phyloP scores from a whole-genome alignment of 768 basidiomycete species.

The Crassisporium funariophilum region DNA sequence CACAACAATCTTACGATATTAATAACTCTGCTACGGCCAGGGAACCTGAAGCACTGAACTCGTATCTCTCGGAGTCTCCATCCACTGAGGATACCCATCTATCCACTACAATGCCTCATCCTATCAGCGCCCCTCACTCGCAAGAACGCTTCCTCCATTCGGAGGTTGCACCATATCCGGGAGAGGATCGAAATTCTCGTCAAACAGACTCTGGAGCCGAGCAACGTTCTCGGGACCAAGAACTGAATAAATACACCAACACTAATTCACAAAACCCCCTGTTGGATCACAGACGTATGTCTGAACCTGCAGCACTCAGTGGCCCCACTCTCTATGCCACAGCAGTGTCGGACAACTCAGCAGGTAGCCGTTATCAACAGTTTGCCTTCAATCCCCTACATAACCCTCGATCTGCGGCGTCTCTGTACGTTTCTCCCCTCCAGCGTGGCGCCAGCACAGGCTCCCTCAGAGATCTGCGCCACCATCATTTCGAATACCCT shows the following conservation, averaged over 20 bases:
- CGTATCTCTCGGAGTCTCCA: conserved; percentile 43
- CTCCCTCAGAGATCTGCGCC: conserved; percentile 45
- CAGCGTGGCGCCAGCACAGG: conserved; percentile 49
- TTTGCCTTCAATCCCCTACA: conserved; percentile 37
- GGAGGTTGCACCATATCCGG: conserved; percentile 42
- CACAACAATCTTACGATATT: conserved; percentile 26
- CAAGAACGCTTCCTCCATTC: conserved; percentile 47
- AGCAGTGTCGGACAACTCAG: conserved; percentile 30
- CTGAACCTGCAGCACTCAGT: conserved; percentile 57
- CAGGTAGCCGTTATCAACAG: conserved; percentile 41
- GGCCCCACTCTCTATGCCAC: conserved; percentile 41
- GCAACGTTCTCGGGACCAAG: conserved; percentile 39
- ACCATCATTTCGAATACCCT: conserved; percentile 39
- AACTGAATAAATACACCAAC: conserved; percentile 38
- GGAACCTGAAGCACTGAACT: conserved; percentile 22
- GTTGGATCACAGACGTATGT: conserved; percentile 68
- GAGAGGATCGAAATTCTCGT: conserved; percentile 40
- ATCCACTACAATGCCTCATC: conserved; percentile 37
- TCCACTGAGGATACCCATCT: conserved; percentile 45
- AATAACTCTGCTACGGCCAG: conserved; percentile 23
- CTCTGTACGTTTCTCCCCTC: conserved; percentile 42
- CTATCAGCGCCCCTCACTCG: conserved; percentile 44
- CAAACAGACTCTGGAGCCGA: conserved; percentile 37
- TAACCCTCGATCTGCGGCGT: conserved; percentile 35
- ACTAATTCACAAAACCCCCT: conserved; percentile 33